These are phyloP conservation scores for Malus hybrid DNA, from an alignment of 331 rosid species.

Conservation along the genomic window DNA sequence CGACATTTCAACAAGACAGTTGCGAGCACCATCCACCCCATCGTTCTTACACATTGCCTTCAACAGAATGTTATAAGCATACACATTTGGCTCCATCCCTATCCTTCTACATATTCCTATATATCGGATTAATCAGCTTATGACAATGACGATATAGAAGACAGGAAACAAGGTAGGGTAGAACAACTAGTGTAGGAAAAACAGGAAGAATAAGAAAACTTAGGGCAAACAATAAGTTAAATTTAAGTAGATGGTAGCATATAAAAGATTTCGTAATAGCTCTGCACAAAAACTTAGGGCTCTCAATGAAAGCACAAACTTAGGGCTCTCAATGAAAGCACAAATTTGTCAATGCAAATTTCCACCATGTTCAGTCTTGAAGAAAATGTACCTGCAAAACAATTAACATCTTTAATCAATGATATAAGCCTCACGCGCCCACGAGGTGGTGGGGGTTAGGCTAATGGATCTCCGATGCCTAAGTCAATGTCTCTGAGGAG, in stretches of 20 bases:
- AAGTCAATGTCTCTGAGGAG: no score
- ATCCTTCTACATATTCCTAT: constrained; percentile 71
- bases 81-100: constrained; percentile 73
- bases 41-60: constrained; percentile 75
- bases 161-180: background rate
- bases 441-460: no score
- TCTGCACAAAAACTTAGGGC: no score
- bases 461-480: no score
- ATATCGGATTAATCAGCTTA: constrained; percentile 56
- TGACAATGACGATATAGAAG: constrained; percentile 18
- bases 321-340: no score
- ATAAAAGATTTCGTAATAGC: background rate
- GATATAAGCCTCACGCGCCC: no score
- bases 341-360: no score
- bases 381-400: no score
- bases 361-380: no score
- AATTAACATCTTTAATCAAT: no score
- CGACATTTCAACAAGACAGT: background rate
- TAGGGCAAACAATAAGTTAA: background rate
- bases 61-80: constrained; percentile 64
- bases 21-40: constrained; percentile 59
- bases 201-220: constrained; percentile 6
- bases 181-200: background rate
- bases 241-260: background rate
- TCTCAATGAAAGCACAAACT: no score